These are phyloP conservation scores for Corniculantispora saksenae DNA, from an alignment of 2,329 filamentous ascomycete species.

Conservation along the genomic window DNA sequence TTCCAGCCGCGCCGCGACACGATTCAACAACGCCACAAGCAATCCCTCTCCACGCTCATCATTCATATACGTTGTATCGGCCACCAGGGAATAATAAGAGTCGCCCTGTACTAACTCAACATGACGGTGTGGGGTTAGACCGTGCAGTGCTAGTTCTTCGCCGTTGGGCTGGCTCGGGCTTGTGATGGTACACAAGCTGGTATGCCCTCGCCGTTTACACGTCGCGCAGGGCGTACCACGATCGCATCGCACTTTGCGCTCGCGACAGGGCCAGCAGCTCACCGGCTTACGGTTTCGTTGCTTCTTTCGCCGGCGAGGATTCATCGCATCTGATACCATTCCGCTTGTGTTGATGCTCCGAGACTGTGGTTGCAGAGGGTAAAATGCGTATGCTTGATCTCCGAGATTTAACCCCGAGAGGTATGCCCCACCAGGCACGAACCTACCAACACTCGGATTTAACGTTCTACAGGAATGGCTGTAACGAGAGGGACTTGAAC, in stretches of 20 bases:
- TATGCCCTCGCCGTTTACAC: neutral
- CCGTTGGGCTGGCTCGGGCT: neutral
- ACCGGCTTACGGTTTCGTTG: neutral
- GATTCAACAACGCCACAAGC: neutral
- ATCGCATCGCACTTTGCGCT: constrained; percentile 7
- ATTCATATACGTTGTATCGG: neutral
- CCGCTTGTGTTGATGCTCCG: too few relatives aligned
- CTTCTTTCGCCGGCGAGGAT: neutral
- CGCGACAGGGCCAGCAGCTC: constrained; percentile 5
- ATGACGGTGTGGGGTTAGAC: neutral
- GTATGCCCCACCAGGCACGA: too few relatives aligned
- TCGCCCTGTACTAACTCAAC: neutral
- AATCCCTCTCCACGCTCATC: neutral
- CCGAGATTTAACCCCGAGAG: too few relatives aligned
- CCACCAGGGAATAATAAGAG: neutral
- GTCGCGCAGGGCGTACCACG: neutral
- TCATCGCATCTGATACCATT: neutral
- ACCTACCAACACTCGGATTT: too few relatives aligned
- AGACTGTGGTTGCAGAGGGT: too few relatives aligned
- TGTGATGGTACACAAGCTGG: neutral
- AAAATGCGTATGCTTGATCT: too few relatives aligned
- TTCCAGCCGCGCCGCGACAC: neutral
- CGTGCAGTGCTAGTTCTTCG: neutral
- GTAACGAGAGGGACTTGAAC: too few relatives aligned
- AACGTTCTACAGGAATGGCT: too few relatives aligned